Base-by-base conservation (phyloP, 257 asterid species). In the Solanum stenotomum region DNA sequence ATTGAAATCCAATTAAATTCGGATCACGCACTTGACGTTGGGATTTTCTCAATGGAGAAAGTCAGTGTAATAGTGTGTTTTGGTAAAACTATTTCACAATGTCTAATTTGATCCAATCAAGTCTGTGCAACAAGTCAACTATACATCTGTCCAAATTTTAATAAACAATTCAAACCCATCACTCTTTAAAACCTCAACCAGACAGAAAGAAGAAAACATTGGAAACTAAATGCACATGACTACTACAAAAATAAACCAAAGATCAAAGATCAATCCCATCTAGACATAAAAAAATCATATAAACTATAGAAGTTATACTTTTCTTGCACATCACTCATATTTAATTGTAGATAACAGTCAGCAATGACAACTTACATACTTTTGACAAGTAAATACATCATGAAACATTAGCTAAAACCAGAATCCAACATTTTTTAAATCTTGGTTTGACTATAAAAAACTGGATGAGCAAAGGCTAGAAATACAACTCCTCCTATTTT, bases 1-100 rank as follows among this genome's bases (percentile, higher is more conserved):
- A 35, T 35, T 35, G 8, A 35, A 35, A 0, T 1, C 8, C 18
- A 0, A 1, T 0, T 46, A 46, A 46, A 46, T 46, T 0, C 2
- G 20, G 5, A 46, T 46, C 18, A 13, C 2, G 18, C 6, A 4
- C 0, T 13, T 37, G 40, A 37, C 3, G 10, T 14, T 4, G 8
- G 1, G 59, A 15, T 49, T 49, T 49, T 49, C 0, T 14, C 3
- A 0, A 5, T 1, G 1, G 63, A 52, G 63, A 1, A 8, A 52
- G 23, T 52, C 1, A 52, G 61, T 52, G 23, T 52, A 16, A 52
- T 16, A 3, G 63, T 18, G 63, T 49, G 22, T 49, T 46, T 49
- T 49, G 61, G 3, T 59, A 59, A 9, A 59, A 3, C 10, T 1
- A 23, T 61, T 23, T 0, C 2, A 23, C 29, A 61, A 61, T 23